A percentile compares a stretch with the other conserved stretches of the same genome.
These are phyloP conservation scores for Besnoitia besnoiti DNA, from an alignment of 169 alveolate genomes.

Conservation along the genomic window DNA sequence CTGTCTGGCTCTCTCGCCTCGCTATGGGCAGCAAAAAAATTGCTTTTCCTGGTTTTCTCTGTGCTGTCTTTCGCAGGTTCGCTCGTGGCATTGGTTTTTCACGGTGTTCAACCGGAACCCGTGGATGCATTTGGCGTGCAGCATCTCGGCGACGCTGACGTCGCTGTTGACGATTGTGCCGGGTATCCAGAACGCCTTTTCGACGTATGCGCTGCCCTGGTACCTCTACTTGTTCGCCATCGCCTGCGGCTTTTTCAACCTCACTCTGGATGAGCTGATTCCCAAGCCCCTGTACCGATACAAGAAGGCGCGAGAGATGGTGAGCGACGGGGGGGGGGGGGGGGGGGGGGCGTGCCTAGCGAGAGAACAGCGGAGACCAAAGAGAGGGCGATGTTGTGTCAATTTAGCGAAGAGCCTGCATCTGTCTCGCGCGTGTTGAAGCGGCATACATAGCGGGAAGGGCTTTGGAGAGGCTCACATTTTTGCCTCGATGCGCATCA, in stretches of 20 bases:
- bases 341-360: too few species aligned
- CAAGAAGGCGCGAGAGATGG: not conserved
- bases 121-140: slow-evolving; percentile 92
- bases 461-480: too few species aligned
- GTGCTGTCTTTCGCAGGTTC: slow-evolving; percentile 60
- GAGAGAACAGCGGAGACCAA: too few species aligned
- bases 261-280: slow-evolving; percentile 84
- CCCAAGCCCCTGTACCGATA: slow-evolving; percentile 84
- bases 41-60: not conserved
- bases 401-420: too few species aligned
- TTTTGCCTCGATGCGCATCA: too few species aligned
- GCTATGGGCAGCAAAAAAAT: too few species aligned
- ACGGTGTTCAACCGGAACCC: slow-evolving; percentile 87
- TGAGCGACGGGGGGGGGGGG: too few species aligned
- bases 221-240: slow-evolving; percentile 88
- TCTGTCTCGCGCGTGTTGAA: too few species aligned
- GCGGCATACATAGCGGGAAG: too few species aligned
- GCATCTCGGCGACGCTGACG: slow-evolving; percentile 87
- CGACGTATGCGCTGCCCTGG: slow-evolving; percentile 85
- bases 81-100: slow-evolving; percentile 90
- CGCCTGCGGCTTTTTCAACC: slow-evolving; percentile 84
- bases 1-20: not conserved
- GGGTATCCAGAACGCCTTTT: slow-evolving; percentile 81
- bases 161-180: slow-evolving; percentile 85
- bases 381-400: too few species aligned